Conservation (phyloP, 2,329 filamentous ascomycete species). For the Grosmannia penicillata region DNA sequence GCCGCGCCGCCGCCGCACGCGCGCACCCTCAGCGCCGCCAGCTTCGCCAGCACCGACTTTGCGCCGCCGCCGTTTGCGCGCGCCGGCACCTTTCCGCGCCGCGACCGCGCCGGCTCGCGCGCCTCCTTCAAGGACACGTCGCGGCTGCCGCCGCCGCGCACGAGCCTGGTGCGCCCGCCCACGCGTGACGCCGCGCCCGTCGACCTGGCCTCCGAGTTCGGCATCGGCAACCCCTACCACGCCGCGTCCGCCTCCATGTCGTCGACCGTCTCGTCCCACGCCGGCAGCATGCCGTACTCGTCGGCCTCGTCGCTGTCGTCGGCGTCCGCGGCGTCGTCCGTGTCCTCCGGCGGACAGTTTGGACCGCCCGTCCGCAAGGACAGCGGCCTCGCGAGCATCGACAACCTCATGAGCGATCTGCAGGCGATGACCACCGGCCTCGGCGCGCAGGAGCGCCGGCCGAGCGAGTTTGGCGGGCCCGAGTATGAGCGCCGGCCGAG, state of each 20-base stretch:
- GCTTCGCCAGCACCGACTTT: slow-evolving; percentile 17
- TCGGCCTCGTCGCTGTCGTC: no score
- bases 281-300: slow-evolving; percentile 45
- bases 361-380: no score
- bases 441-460: not conserved
- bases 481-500: no score
- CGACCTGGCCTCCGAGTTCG: slow-evolving; percentile 45
- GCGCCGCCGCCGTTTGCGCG: slow-evolving; percentile 25
- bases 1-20: slow-evolving; percentile 8
- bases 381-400: not conserved
- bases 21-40: not conserved
- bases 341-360: no score
- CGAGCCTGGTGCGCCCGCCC: slow-evolving; percentile 27
- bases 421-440: not conserved
- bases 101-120: slow-evolving; percentile 21
- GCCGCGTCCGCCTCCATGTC: slow-evolving; percentile 48
- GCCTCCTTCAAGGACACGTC: no score
- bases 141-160: slow-evolving; percentile 36
- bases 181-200: slow-evolving; percentile 28
- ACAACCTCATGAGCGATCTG: not conserved
- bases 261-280: slow-evolving; percentile 47
- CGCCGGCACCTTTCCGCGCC: slow-evolving; percentile 38
- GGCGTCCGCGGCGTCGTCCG: no score
- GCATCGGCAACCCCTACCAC: slow-evolving; percentile 48
- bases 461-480: not conserved